These are phyloP conservation scores for Liriodendron chinense DNA, from an alignment of 164 flowering plant genomes.

Conservation along the genomic window DNA sequence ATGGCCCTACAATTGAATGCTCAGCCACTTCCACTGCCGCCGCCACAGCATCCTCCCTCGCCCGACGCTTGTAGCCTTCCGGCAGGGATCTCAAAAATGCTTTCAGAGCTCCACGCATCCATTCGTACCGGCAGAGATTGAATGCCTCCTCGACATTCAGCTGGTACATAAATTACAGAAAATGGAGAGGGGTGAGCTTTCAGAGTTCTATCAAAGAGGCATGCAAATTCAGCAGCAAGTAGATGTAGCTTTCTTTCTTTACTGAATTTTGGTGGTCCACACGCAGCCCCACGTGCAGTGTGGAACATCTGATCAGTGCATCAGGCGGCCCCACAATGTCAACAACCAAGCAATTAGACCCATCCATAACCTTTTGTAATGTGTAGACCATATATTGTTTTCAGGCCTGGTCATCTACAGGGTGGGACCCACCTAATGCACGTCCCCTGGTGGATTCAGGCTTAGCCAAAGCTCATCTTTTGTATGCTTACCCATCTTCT, in stretches of 20 bases:
- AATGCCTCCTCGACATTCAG: constrained; percentile 46
- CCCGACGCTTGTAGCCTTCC: constrained; percentile 18
- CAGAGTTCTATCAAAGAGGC: neutral
- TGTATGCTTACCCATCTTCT: constrained; percentile 59
- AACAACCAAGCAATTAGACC: too few relatives aligned
- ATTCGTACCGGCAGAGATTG: constrained; percentile 63
- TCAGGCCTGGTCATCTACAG: too few relatives aligned
- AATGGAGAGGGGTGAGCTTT: neutral
- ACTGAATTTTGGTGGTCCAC: too few relatives aligned
- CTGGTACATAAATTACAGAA: constrained; percentile 20
- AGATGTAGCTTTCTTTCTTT: neutral
- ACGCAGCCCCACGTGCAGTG: too few relatives aligned
- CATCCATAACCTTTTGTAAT: too few relatives aligned
- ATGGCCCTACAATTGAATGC: constrained; percentile 18
- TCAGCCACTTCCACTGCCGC: constrained; percentile 27
- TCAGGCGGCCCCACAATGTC: too few relatives aligned
- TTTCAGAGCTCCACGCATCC: constrained; percentile 66
- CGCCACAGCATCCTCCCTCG: constrained; percentile 17
- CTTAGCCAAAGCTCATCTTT: neutral
- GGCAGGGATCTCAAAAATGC: constrained; percentile 31
- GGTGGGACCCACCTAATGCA: too few relatives aligned
- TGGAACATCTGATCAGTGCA: too few relatives aligned
- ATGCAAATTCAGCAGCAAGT: neutral
- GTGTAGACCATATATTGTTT: too few relatives aligned
- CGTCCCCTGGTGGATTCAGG: too few relatives aligned